Evolutionary conservation across 805 yeast genomes (phyloP), one percentile per base, ranked within the genome.

Genomic region (Ogataea ganodermae): DNA sequence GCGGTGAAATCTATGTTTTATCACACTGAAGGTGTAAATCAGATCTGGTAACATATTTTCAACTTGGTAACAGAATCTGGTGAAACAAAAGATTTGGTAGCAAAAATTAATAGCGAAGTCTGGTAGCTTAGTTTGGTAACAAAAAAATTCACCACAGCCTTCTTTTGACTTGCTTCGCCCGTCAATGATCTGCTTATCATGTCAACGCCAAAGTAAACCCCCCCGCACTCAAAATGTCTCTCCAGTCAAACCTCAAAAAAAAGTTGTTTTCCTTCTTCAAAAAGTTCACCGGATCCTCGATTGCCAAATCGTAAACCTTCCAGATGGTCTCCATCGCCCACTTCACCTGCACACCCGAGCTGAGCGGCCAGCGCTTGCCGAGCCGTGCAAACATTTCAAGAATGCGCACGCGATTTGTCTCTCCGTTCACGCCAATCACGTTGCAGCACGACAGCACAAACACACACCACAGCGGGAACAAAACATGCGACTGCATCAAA

Each of bases 401-500:
- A 1, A 59, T 50, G 9, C 46, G 32, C 2, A 61, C 16, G 18
- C 66, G 42, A 2, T 41, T 51, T 2, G 42, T 21, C 12, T 51
- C 55, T 10, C 59, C 66, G 18, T 53, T 42, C 13, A 44, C 43
- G 2, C 53, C 54, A 6, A 42, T 22, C 16, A 46, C 49, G 14
- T 52, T 43, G 28, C 60, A 55, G 9, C 49, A 49, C 3, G 66
- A 50, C 8, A 59, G 24, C 2, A 66, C 58, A n/a, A 65, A 51
- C 16, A 66, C 27, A 12, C 66, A 47, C 71, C 71, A 66, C 23
- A 56, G 49, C 6, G 71, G 71, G 27, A 60, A 65, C 10, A 63
- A 52, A 4, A 50, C 45, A 2, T 45, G 45, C 26, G 52, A 35
- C 17, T 44, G 28, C 32, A 38, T 13, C 21, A 17, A 17, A 32